Evolutionary conservation across 1,284 basidiomycete species (phyloP).

Genomic region (Cryptococcus hybrid): DNA sequence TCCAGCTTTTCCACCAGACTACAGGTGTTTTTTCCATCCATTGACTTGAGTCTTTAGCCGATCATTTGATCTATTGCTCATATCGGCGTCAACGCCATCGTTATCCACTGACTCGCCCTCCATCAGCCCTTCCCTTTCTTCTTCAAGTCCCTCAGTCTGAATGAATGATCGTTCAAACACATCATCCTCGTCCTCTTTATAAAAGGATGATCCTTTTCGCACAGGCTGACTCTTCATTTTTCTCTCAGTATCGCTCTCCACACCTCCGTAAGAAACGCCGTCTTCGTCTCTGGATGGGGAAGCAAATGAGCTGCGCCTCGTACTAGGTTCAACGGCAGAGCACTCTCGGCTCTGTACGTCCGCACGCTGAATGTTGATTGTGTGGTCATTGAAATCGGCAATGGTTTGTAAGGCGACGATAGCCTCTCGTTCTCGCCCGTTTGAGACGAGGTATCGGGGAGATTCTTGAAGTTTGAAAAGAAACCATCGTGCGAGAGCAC

Average conservation of each 20-base stretch:
- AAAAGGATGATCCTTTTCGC: conserved; percentile 5
- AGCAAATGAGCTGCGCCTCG: not conserved
- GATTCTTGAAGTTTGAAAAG: conserved; percentile 93
- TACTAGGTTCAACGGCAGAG: not conserved
- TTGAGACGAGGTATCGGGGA: conserved; percentile 83
- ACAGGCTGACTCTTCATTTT: conserved; percentile 17
- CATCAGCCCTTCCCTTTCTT: conserved; percentile 3
- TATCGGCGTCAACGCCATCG: not conserved
- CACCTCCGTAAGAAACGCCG: conserved; percentile 2
- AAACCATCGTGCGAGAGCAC: conserved; percentile 81
- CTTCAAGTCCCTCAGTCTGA: conserved; percentile 4
- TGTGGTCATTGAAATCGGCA: conserved; percentile 75
- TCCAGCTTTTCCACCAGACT: conserved; percentile 54
- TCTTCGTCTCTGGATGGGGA: conserved; percentile 8
- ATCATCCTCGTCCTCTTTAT: conserved; percentile 10
- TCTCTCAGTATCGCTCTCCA: conserved; percentile 18
- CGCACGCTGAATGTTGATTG: conserved; percentile 62
- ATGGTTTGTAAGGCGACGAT: conserved; percentile 76
- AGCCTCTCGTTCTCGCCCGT: conserved; percentile 76
- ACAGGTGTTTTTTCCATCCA: conserved; percentile 7
- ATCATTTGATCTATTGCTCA: not conserved
- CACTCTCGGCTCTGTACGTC: conserved; percentile 57
- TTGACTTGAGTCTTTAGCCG: not conserved
- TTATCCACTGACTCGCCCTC: conserved; percentile 53
- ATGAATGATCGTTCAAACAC: conserved; percentile 27